Base-by-base conservation (phyloP, 768 basidiomycete genomes). In the Butyriboletus loyo region DNA sequence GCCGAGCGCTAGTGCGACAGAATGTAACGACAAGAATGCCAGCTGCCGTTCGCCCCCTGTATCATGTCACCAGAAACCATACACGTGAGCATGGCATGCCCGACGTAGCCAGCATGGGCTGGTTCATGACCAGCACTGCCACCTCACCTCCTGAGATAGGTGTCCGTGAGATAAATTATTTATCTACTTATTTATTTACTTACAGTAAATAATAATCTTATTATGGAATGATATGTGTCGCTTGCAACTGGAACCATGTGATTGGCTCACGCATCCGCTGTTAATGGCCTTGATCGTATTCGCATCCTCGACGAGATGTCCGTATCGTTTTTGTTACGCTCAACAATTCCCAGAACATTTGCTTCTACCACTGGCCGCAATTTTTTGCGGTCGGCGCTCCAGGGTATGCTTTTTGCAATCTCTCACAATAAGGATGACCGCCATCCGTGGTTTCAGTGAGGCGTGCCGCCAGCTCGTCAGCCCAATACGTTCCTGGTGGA, bases 401-500 rank as follows among this genome's bases (percentile, higher is more conserved):
- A 77, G 70, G 73, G 81, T 79, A 41, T 27, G 50, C 8, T 10
- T 32, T 49, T 46, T 36, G 21, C 28, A 35, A 21, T 22, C 9
- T 24, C 49, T 15, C 30, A n/a, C n/a, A 35, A 13, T 21, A n/a
- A 3, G 10, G 8, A 19, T 36, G 17, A 37, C 51, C 41, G n/a
- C n/a, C 37, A 34, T 7, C 14, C 34, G 13, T 31, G 30, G n/a
- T 22, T 31, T n/a, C 42, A 80, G 78, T 67, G 50, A 71, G 77
- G 68, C 66, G 71, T 62, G 63, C 74, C 21, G 71, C 71, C 50
- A 72, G 71, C 45, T 61, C 68, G 17, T 57, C 62, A 4, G 52
- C 65, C 5, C 59, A 67, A 53, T 86, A 87, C 57, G 79, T 87
- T 58, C 84, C 86, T 43, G 86, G 86, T 55, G 85, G 86, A 63